Evolutionary conservation across 345 rosid genomes (phyloP).

Genomic region (Rhodamnia argentea): DNA sequence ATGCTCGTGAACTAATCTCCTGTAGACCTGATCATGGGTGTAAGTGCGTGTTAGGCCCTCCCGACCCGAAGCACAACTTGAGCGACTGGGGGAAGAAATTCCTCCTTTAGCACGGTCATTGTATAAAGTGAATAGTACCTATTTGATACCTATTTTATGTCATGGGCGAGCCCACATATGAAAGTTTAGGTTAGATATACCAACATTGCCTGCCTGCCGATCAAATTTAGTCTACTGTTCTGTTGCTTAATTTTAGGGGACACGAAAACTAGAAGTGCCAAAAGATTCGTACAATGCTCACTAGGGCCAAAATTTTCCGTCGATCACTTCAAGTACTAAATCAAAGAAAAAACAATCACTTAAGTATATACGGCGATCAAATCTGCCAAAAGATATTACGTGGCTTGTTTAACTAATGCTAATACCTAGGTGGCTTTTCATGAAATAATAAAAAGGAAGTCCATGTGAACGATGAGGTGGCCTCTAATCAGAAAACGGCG

Average conservation of each 20-base stretch:
- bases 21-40: not conserved
- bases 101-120: not conserved
- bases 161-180: not conserved
- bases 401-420: too few relatives aligned
- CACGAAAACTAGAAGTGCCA: too few relatives aligned
- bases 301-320: rapidly evolving
- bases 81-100: not conserved
- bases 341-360: too few relatives aligned
- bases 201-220: not conserved
- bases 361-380: too few relatives aligned
- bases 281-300: too few relatives aligned
- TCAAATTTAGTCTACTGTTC: rapidly evolving
- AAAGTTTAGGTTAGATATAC: not conserved
- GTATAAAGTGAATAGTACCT: not conserved
- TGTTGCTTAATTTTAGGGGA: not conserved
- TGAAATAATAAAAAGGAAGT: too few relatives aligned
- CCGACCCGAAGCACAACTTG: not conserved
- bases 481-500: too few relatives aligned
- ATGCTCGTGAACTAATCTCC: not conserved
- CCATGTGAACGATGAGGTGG: too few relatives aligned
- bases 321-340: too few relatives aligned
- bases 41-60: not conserved
- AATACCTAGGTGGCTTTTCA: too few relatives aligned
- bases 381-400: too few relatives aligned
- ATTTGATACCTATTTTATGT: not conserved